Base-by-base conservation (phyloP, 352 stramenopile genomes). In the Phytopythium cucurbitacearum region DNA sequence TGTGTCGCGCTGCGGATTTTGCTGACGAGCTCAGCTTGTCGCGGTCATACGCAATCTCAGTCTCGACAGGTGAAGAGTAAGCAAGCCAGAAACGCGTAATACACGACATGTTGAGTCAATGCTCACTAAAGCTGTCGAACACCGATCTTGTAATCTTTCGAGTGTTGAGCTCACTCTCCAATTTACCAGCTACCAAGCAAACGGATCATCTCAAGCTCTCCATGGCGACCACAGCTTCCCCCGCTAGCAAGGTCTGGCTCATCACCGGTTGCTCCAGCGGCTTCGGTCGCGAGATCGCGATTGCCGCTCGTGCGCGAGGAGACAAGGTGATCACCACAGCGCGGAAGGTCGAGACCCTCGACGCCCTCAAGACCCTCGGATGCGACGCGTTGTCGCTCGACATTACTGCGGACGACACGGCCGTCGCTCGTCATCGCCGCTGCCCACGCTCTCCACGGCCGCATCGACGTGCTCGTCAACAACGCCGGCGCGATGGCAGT, bases 211-310 rank as follows among this genome's bases (percentile, higher is more conserved):
- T n/a, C n/a, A n/a, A n/a, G n/a, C n/a, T n/a, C n/a, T n/a, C n/a
- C n/a, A n/a, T n/a, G n/a, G n/a, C n/a, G n/a, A n/a, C n/a, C n/a
- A n/a, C n/a, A n/a, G n/a, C n/a, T n/a, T n/a, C n/a, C n/a, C n/a
- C n/a, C n/a, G n/a, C n/a, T n/a, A n/a, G n/a, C 32, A 68, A 72
- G 32, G 60, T 73, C 15, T 69, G 61, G 62, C 55, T 75, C 34
- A 60, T 75, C 40, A 75, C 66, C 7, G 66, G 66, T 57, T 69
- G 63, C 34, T 66, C 66, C 36, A 66, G 59, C 40, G 66, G 66
- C 21, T 60, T 75, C 28, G 62, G 62, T 3, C 46, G 34, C 8
- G 62, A 71, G 21, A 55, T 71, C 36, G 56, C 46, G 13, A 21
- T 57, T 16, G 52, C 43, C 16, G 50, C 45, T 35, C 43, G 32